Base-by-base conservation (phyloP, 176 grass and related monocot genomes). In the Pontederia paniculata region DNA sequence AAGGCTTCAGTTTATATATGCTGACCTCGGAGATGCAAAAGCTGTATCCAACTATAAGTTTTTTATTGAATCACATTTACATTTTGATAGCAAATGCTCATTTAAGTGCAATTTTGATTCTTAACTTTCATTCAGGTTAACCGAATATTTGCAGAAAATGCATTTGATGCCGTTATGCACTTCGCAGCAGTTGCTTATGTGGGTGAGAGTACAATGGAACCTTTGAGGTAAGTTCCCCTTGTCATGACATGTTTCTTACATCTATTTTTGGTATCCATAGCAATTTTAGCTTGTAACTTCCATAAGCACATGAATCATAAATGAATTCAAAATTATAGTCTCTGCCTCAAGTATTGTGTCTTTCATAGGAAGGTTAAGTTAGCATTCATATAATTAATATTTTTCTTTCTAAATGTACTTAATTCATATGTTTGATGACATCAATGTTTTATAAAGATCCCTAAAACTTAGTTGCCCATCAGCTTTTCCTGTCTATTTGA, bases 121-220 rank as follows among this genome's bases (percentile, higher is more conserved):
- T 84, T 86, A 66, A 55, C 55, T 18, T n/a, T 45, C 60, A 5
- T 12, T 55, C 58, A 94, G 83, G 83, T 94, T 45, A 75, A 87
- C 15, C 79, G 31, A 43, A 83, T 94, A 69, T 87, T 94, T 69
- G 74, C 83, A 66, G 73, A 86, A 45, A 94, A 94, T 63, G 88
- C 88, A 41, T 87, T 94, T 57, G 88, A 94, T 69, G 88, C 88
- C 7, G 83, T 94, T 66, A 94, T 94, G 88, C 88, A 94, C 68
- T 94, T 94, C 22, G 88, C 88, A 64, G 88, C 88, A 0, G 83
- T 94, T 1, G 88, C 88, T 3, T 94, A 94, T 72, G 88, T 94
- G 19, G 88, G 88, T 0, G 88, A 94, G 68, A 94, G 88, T 73
- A 94, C 88, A 9, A 83, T 94, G 48, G 78, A 95, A 51, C 84